Percentiles rank a stretch among this genome's conserved stretches.
phyloP scores from a whole-genome alignment of 2,329 filamentous ascomycete genomes.

The Nothomitra cinnamomea region DNA sequence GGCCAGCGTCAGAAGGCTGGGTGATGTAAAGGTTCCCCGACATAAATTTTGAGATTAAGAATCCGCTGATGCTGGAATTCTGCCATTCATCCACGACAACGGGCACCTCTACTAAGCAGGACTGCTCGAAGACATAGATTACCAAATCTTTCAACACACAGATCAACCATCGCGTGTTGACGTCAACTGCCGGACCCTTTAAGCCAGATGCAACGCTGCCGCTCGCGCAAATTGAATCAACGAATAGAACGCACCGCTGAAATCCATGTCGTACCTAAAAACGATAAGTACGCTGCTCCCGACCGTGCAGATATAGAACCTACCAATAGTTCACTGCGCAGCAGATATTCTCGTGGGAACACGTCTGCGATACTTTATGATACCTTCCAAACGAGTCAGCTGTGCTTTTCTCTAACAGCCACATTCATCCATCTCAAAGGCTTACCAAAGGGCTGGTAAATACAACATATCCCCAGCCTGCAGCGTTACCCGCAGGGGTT shows the following conservation, averaged over 20 bases:
- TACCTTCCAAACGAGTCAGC: slow-evolving; percentile 31
- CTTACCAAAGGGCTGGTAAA: slow-evolving; percentile 61
- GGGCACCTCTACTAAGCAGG: too few relatives aligned
- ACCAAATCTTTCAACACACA: too few relatives aligned
- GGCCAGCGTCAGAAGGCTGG: slow-evolving; percentile 41
- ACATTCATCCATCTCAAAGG: not conserved
- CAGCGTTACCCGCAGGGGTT: slow-evolving; percentile 49
- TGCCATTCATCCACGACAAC: too few relatives aligned
- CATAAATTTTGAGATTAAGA: not conserved
- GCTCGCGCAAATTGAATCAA: slow-evolving; percentile 4
- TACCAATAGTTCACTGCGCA: slow-evolving; percentile 73
- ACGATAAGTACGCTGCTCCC: not conserved
- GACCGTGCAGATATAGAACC: slow-evolving; percentile 1
- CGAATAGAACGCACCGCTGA: slow-evolving; percentile 3
- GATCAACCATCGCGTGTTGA: not conserved
- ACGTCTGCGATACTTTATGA: slow-evolving; percentile 64
- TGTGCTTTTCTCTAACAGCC: not conserved
- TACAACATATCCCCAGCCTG: slow-evolving; percentile 66
- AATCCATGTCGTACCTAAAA: slow-evolving; percentile 6
- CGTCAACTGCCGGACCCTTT: not conserved
- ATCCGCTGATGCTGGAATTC: not conserved
- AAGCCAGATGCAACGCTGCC: not conserved
- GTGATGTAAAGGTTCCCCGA: slow-evolving; percentile 13
- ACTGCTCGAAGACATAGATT: too few relatives aligned
- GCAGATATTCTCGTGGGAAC: slow-evolving; percentile 50